Base-by-base conservation (phyloP, 768 basidiomycete species). In the Hericium erinaceus region DNA sequence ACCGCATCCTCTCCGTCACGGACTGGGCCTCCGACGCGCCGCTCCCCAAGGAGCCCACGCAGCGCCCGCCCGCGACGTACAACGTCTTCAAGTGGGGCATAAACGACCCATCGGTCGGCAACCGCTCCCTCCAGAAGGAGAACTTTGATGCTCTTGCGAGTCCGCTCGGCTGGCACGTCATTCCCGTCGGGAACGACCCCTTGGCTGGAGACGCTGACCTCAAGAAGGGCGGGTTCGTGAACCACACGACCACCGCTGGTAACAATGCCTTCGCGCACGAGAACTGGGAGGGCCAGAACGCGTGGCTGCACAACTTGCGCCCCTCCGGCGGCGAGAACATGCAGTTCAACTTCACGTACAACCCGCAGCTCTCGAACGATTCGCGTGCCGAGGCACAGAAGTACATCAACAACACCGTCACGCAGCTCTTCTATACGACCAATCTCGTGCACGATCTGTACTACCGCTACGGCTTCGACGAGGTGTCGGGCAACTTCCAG, bases 241-340 rank as follows among this genome's bases (percentile, higher is more conserved):
- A 87, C 67, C 87, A 83, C 38, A 84, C 87, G 20, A 90, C 85
- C 1, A 97, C 92, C 0, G 87, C 82, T 79, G 92, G 90, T 56
- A 92, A 93, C 76, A 93, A 93, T 61, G 87, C 85, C 58, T 92
- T 94, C 64, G 90, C 94, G 0, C 95, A 98, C 63, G 95, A 98
- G 80, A 91, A 95, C 70, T 92, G 88, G 84, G 81, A 85, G 55
- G 91, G 91, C 39, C 77, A 73, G 65, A 85, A 83, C 63, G 55
- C 63, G 2, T 93, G 77, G 77, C 67, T 84, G 20, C 58, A 75
- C 65, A 97, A 97, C 72, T 83, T 83, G 66, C 89, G 95, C 55
- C 94, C 95, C 0, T 78, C 83, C 57, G 89, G 70, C 52, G 83
- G 85, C 50, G 58, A 65, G 10, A 65, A 69, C 52, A 73, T 80